phyloP scores from a whole-genome alignment of 345 rosid species.

The Dipteronia sinensis region DNA sequence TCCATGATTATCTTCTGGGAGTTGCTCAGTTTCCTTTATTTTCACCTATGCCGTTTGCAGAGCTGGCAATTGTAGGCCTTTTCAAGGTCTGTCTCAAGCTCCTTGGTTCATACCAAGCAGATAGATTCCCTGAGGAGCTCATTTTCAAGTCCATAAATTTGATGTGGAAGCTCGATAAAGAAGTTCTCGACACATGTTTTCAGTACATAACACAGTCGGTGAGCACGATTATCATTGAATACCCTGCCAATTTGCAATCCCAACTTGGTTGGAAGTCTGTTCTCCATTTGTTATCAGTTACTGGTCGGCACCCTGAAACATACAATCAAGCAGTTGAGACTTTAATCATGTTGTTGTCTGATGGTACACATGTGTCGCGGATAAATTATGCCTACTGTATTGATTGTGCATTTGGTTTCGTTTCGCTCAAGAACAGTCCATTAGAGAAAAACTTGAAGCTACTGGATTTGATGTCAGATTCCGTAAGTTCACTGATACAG shows the following conservation, averaged over 20 bases:
- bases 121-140: constrained; percentile 59
- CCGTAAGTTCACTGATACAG: constrained; percentile 51
- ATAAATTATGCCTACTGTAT: constrained; percentile 66
- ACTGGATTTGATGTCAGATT: constrained; percentile 70
- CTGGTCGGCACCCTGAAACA: constrained; percentile 72
- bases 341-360: constrained; percentile 61
- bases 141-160: constrained; percentile 76
- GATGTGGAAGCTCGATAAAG: constrained; percentile 93
- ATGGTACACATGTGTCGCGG: constrained; percentile 44
- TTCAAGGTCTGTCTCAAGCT: constrained; percentile 69
- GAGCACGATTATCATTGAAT: constrained; percentile 60
- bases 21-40: constrained; percentile 80
- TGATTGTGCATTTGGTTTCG: constrained; percentile 80
- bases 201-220: constrained; percentile 58
- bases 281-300: constrained; percentile 65
- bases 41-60: constrained; percentile 82
- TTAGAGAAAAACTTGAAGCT: constrained; percentile 70
- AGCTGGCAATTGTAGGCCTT: constrained; percentile 63
- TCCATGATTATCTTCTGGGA: constrained; percentile 59
- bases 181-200: constrained; percentile 70
- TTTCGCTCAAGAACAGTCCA: constrained; percentile 69
- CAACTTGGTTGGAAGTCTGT: constrained; percentile 81
- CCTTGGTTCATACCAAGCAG: constrained; percentile 46
- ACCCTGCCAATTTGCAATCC: constrained; percentile 62
- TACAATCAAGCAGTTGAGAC: constrained; percentile 77